Conservation (phyloP, 108 stramenopile genomes). For the Pseudonitzschia delicatissima region DNA sequence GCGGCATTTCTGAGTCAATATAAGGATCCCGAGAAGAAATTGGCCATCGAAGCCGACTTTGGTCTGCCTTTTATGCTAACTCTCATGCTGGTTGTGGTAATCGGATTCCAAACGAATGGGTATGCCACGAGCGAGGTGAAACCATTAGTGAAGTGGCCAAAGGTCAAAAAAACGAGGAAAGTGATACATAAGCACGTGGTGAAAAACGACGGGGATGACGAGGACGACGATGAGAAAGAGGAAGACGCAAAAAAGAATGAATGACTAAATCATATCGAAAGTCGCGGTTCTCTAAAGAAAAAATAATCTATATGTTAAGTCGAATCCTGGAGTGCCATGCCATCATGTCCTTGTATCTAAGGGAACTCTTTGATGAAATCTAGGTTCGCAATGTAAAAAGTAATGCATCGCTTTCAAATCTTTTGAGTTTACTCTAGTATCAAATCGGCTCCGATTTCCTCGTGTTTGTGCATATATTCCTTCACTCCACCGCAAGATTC, state of each 20-base stretch:
- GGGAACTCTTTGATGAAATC: background rate
- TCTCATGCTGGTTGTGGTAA: conserved; percentile 43
- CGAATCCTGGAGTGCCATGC: background rate
- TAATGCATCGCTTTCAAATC: background rate
- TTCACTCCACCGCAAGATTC: conserved; percentile 67
- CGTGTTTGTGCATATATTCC: conserved; percentile 73
- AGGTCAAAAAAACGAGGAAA: conserved; percentile 42
- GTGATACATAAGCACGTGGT: conserved; percentile 39
- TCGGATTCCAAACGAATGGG: conserved; percentile 64
- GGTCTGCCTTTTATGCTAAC: conserved; percentile 51
- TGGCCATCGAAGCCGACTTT: conserved; percentile 61
- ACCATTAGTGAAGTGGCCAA: conserved; percentile 48
- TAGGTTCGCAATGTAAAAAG: background rate
- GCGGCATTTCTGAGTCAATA: conserved; percentile 38
- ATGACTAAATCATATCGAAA: background rate
- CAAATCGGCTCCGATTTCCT: conserved; percentile 57
- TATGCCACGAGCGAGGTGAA: conserved; percentile 28
- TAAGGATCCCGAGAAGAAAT: conserved; percentile 9
- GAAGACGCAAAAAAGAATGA: conserved; percentile 21
- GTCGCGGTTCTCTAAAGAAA: background rate
- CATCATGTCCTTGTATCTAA: too few species aligned
- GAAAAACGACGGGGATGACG: conserved; percentile 13
- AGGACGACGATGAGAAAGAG: background rate
- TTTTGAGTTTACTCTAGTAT: conserved; percentile 46
- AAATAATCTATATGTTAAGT: background rate